Base-by-base conservation (phyloP, 768 basidiomycete species). In the Lentinula boryana region DNA sequence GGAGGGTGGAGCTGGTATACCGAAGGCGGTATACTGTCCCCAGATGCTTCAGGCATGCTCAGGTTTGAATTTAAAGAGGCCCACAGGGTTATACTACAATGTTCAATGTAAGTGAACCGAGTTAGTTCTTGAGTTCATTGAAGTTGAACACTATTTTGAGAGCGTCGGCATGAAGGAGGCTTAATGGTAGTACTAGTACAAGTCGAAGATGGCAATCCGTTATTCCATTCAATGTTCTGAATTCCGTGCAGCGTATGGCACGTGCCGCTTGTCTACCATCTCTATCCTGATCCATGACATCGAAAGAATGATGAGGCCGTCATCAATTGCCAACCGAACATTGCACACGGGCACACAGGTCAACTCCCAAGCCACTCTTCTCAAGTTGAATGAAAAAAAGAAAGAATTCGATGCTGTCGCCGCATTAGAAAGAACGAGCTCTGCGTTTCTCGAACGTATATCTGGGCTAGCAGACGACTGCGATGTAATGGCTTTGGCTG, bases 321-420 rank as follows among this genome's bases (percentile, higher is more conserved):
- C 87, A 9, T 68, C 81, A 15, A 80, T 78, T 16, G 74, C 80
- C 1, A 76, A 66, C 66, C 82, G 84, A 46, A 76, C 74, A 18
- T 84, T 83, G 13, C 80, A 85, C 64, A 74, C 74, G 40, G 69
- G 72, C 60, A 68, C 75, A 6, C 74, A 79, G 38, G 71, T 73
- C 6, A 75, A 76, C 44, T 79, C 76, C 54, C 75, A 82, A 1
- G 83, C 82, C 0, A 79, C 84, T 1, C 61, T 74, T 1, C 77
- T 82, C 16, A 86, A 85, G 64, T 78, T 89, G 48, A 58, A 78
- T 2, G 89, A 92, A 67, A 91, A 91, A 76, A 91, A 89, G 76
- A 91, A 89, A 68, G 90, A 92, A 69, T 84, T 77, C 59, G 89
- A 91, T 58, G 88, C 87, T 0, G 87, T 91, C 27, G 79, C 82